A percentile compares a stretch with the other conserved stretches of the same genome.
Conservation (phyloP, 495 filamentous ascomycete genomes). For the Pseudevernia furfuracea region DNA sequence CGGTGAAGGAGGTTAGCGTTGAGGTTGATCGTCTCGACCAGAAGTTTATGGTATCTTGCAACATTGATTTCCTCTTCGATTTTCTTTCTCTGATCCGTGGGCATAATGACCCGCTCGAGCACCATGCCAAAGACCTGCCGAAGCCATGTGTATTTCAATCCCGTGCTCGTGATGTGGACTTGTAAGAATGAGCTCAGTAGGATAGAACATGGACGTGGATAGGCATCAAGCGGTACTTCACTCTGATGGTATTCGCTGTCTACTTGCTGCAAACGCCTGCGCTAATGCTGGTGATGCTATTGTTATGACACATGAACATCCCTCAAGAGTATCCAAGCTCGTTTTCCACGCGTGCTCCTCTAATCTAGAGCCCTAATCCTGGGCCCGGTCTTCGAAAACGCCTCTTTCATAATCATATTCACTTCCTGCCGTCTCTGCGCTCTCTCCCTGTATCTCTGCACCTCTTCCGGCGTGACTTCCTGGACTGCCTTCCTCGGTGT, state of each 20-base stretch:
- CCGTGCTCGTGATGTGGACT: neutral
- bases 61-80: neutral
- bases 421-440: constrained; percentile 47
- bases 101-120: neutral
- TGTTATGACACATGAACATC: neutral
- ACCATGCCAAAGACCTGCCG: neutral
- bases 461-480: constrained; percentile 47
- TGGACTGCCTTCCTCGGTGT: constrained; percentile 36
- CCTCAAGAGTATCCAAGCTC: neutral
- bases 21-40: too few species aligned
- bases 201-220: neutral
- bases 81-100: neutral
- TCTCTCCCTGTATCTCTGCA: constrained; percentile 50
- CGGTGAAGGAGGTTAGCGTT: too few species aligned
- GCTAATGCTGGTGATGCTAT: constrained; percentile 9
- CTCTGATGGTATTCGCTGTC: neutral
- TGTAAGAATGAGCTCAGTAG: neutral
- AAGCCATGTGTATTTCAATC: too few species aligned
- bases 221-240: neutral
- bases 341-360: neutral
- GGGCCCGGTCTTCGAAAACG: constrained; percentile 31
- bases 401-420: constrained; percentile 37
- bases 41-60: too few species aligned
- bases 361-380: constrained; percentile 17
- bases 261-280: neutral